Evolutionary conservation across 1,284 basidiomycete species (phyloP), one percentile per base, ranked within the genome.

Genomic region (Puccinia triticina): DNA sequence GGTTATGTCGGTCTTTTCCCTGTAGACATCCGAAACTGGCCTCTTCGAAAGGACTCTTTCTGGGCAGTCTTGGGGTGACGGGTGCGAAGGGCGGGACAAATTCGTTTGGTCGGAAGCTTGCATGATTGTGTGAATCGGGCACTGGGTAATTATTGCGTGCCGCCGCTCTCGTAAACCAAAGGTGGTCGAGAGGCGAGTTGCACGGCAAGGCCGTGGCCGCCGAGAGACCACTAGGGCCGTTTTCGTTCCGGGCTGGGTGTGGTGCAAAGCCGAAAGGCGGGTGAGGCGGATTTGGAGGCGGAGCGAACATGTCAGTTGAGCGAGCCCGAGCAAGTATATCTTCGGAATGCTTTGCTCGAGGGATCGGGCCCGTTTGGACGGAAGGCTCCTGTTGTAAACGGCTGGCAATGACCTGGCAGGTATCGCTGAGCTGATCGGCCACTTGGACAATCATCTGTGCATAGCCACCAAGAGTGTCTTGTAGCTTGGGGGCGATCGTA

Each of bases 351-450:
- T 14, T 8, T 43, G 34, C 5, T 32, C 8, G 64, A 66, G 32
- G 14, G 37, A 4, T 43, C 37, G 46, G 46, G 69, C 2, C 50
- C 29, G 69, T 8, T 29, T 53, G 43, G 32, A 16, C 12, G 4
- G 46, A 18, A 53, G 69, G 69, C 14, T 72, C n/a, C 16, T 72
- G 10, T 72, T 72, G 10, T 72, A 72, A 72, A 55, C 37, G 50
- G n/a, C 32, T 37, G 29, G 69, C 43, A 50, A 72, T 55, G 26
- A 50, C 46, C 5, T 46, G 69, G 46, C 69, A 72, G 46, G 69
- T 72, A 72, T 72, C 50, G 69, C 50, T 72, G 18, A 72, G 43
- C 46, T 72, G 43, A 26, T 55, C 50, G 23, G 46, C 37, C 46
- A 72, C 69, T 32, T 72, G 12, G 32, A 37, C 46, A 8, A 72